These are phyloP conservation scores for Lonicera japonica DNA, from an alignment of 129 eudicot genomes.

Conservation along the genomic window DNA sequence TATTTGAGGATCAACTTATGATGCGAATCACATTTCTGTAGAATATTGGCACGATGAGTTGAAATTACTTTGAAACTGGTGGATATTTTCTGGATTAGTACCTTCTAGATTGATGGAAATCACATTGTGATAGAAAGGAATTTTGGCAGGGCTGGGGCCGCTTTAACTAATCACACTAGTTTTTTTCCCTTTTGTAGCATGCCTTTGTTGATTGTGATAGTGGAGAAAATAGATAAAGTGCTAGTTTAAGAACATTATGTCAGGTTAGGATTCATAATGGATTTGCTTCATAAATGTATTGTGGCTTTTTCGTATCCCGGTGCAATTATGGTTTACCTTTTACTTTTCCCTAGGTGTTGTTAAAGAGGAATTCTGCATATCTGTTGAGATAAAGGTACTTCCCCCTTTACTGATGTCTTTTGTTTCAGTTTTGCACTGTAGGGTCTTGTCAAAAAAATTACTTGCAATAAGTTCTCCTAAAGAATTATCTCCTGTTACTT, in stretches of 20 bases:
- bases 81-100: no score
- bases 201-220: neutral
- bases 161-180: neutral
- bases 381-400: constrained; percentile 87
- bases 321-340: neutral
- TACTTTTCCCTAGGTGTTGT: constrained; percentile 29
- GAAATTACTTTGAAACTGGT: no score
- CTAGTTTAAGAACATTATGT: no score
- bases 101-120: no score
- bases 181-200: neutral
- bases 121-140: no score
- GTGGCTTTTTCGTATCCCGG: neutral
- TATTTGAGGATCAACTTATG: no score
- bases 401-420: neutral
- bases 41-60: no score
- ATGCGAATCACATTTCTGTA: neutral
- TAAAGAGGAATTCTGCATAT: constrained; percentile 52
- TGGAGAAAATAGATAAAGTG: no score
- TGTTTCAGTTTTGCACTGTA: neutral
- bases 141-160: no score
- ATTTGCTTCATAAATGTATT: no score
- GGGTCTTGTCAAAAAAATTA: constrained; percentile 1
- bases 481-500: neutral
- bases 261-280: no score
- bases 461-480: neutral